phyloP scores from a whole-genome alignment of 1,284 basidiomycete genomes.

The Leccinum subrobustum region DNA sequence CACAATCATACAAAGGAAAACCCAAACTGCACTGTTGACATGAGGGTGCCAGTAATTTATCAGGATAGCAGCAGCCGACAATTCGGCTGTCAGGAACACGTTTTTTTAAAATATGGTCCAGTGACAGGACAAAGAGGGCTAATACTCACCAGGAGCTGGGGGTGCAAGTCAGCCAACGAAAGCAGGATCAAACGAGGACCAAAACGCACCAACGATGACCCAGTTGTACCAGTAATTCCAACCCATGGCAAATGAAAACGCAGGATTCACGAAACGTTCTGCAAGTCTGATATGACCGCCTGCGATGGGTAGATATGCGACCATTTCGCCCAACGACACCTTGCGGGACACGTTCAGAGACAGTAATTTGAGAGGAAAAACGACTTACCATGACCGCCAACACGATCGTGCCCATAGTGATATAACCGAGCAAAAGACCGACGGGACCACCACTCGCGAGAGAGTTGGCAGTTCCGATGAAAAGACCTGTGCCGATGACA shows the following conservation, averaged over 20 bases:
- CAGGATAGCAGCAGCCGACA: constrained; percentile 64
- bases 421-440: constrained; percentile 67
- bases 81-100: constrained; percentile 44
- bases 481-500: constrained; percentile 75
- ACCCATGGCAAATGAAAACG: constrained; percentile 68
- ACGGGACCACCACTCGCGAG: constrained; percentile 58
- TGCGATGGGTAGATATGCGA: constrained; percentile 40
- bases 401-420: constrained; percentile 60
- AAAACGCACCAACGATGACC: constrained; percentile 45
- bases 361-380: neutral
- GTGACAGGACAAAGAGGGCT: neutral
- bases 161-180: constrained; percentile 3
- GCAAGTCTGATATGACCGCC: constrained; percentile 71
- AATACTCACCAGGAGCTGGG: constrained; percentile 30
- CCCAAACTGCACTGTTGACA: constrained; percentile 62
- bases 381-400: constrained; percentile 53
- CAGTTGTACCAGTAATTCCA: constrained; percentile 75
- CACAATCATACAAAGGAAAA: constrained; percentile 60
- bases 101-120: constrained; percentile 1
- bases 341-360: constrained; percentile 14
- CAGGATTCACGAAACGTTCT: constrained; percentile 69
- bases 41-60: constrained; percentile 58
- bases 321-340: constrained; percentile 44
- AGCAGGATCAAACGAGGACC: neutral
- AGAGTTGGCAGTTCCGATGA: constrained; percentile 62